These are phyloP conservation scores for Exophiala calicioides DNA, from an alignment of 2,329 filamentous ascomycete genomes.

Conservation along the genomic window DNA sequence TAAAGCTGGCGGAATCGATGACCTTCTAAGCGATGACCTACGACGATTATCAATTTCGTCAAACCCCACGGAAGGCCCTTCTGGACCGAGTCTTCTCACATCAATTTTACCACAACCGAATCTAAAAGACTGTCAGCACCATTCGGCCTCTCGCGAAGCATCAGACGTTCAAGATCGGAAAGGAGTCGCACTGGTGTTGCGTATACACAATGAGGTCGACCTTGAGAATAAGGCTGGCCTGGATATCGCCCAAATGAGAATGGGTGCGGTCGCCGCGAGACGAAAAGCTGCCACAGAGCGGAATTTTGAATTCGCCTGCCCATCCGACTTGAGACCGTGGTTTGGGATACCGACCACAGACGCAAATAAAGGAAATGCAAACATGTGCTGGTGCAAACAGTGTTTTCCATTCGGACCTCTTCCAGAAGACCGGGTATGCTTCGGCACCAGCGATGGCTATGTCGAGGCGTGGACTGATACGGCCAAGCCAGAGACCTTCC, in stretches of 20 bases:
- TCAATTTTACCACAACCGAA: conserved; percentile 1
- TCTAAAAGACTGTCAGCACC: background rate
- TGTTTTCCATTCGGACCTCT: conserved; percentile 5
- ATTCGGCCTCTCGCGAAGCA: conserved; percentile 3
- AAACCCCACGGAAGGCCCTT: background rate
- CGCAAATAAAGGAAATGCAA: conserved; percentile 1
- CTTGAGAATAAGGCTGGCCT: conserved; percentile 2
- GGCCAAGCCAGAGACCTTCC: conserved; percentile 3
- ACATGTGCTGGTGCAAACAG: conserved; percentile 12
- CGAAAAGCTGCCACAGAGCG: background rate
- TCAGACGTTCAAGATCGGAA: conserved; percentile 3
- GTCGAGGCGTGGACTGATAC: conserved; percentile 11
- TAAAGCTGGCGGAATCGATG: conserved; percentile 4
- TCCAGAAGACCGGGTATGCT: conserved; percentile 7
- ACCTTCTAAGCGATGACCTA: conserved; percentile 1
- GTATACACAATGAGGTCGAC: conserved; percentile 1
- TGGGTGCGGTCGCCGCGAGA: background rate
- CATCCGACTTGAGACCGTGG: conserved; percentile 6
- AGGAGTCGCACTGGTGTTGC: conserved; percentile 1
- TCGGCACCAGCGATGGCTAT: conserved; percentile 10
- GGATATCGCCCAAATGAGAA: background rate
- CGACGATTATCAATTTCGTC: conserved; percentile 1
- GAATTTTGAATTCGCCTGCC: conserved; percentile 2
- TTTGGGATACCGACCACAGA: conserved; percentile 8
- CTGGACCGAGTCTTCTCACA: background rate